Percentiles rank a stretch among this genome's conserved stretches.
phyloP scores from a whole-genome alignment of 306 rosid genomes.

The Cyclanthera cordifolia region DNA sequence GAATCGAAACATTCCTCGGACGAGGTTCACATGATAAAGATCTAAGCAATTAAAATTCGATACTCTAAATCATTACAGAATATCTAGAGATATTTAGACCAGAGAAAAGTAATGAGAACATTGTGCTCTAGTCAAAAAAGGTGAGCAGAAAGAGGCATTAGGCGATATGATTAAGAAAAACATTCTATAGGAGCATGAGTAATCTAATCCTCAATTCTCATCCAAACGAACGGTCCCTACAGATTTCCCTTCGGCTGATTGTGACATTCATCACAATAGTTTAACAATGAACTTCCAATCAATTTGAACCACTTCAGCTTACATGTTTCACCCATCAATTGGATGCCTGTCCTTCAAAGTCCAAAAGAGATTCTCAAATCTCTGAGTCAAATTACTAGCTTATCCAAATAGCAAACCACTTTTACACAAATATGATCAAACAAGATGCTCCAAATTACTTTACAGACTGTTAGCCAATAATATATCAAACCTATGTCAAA shows the following conservation, averaged over 20 bases:
- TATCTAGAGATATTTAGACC: neutral
- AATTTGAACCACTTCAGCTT: conserved; percentile 8
- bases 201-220: conserved; percentile 21
- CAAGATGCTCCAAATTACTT: conserved; percentile 11
- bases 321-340: conserved; percentile 1
- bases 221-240: conserved; percentile 30
- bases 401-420: conserved; percentile 9
- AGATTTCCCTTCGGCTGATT: conserved; percentile 12
- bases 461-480: conserved; percentile 12
- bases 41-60: conserved; percentile 1
- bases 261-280: conserved; percentile 18
- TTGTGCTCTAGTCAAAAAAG: conserved; percentile 15
- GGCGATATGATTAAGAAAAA: conserved; percentile 16
- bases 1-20: neutral
- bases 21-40: conserved; percentile 9
- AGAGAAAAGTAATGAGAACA: conserved; percentile 8
- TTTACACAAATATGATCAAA: conserved; percentile 5
- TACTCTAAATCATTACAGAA: conserved; percentile 11
- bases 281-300: conserved; percentile 14
- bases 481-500: conserved; percentile 9
- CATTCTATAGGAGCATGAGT: conserved; percentile 21
- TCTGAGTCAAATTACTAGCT: conserved; percentile 5
- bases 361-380: conserved; percentile 12
- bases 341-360: conserved; percentile 7
- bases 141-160: conserved; percentile 20